Evolutionary conservation across 2,329 filamentous ascomycete genomes (phyloP).

Genomic region (Pyrenophora tritici-repentis): DNA sequence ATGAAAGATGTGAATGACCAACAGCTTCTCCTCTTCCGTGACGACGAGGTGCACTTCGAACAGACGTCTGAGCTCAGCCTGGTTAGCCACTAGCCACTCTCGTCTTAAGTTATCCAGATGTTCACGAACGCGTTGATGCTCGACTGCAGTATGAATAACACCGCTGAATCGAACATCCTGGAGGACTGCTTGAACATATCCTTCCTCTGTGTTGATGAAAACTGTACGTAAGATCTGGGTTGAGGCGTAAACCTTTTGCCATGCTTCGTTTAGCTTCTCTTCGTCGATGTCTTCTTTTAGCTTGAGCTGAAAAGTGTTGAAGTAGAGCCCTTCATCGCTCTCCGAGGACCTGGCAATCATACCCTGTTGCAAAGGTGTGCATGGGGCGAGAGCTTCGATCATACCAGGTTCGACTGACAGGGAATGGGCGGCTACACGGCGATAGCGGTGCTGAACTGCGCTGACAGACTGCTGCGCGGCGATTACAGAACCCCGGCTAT

Average conservation of each 20-base stretch:
- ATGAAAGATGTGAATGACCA: conserved; percentile 79
- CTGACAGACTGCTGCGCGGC: conserved; percentile 65
- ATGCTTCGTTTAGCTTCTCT: conserved; percentile 59
- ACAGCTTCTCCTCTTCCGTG: conserved; percentile 35
- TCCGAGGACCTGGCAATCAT: conserved; percentile 75
- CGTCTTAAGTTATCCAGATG: conserved; percentile 46
- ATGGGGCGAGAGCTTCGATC: conserved; percentile 78
- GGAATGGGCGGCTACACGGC: conserved; percentile 56
- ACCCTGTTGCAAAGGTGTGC: conserved; percentile 83
- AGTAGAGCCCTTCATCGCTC: conserved; percentile 67
- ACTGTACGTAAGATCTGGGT: conserved; percentile 72
- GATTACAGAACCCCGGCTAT: conserved; percentile 42
- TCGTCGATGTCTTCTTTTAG: conserved; percentile 56
- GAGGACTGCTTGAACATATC: conserved; percentile 74
- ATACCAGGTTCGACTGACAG: conserved; percentile 58
- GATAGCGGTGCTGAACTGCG: conserved; percentile 67
- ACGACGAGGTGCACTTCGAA: conserved; percentile 57
- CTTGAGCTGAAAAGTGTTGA: conserved; percentile 72
- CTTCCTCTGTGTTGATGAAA: conserved; percentile 75
- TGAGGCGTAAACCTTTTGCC: conserved; percentile 57
- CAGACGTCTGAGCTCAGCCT: conserved; percentile 55
- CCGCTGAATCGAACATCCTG: conserved; percentile 43
- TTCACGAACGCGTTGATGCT: conserved; percentile 25
- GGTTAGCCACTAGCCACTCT: conserved; percentile 62
- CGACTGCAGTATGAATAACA: conserved; percentile 21